Base-by-base conservation (phyloP, 2,329 filamentous ascomycete genomes). In the Colletotrichum spinosum region DNA sequence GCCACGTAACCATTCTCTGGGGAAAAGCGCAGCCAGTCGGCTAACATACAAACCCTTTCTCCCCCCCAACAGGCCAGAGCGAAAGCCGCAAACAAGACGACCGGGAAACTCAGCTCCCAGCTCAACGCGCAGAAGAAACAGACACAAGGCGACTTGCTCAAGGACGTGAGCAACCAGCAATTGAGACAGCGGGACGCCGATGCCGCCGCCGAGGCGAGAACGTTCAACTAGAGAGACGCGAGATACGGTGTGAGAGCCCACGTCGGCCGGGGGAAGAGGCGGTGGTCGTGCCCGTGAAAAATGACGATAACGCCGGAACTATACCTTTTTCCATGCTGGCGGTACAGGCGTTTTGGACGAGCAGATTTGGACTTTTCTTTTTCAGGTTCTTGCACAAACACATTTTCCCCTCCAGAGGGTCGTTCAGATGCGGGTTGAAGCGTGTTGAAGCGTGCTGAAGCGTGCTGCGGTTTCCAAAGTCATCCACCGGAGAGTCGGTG, bases 121-220 rank as follows among this genome's bases (percentile, higher is more conserved):
- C 82, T 97, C 12, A 86, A 90, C 59, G 89, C 89, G 41, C 92
- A 97, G 79, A 92, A 91, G 80, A 89, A 87, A 71, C 88, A 92
- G 80, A 93, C 91, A 8, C 85, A 88, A 57, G 83, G 80, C 37
- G 88, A 90, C 65, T 89, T 88, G 1, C 80, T 97, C 53, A 88
- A 89, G 68, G 85, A 91, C 69, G 86, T 83, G 4, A 93, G 92
- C 74, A 80, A 84, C 55, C 84, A 89, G 60, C 92, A 94, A 73
- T 79, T 88, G 60, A 82, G 86, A 51, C 83, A 83, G 12, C 84
- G 92, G 58, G 88, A 94, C 68, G 88, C 90, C 8, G 92, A 97
- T 75, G 83, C 84, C 48, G 86, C 81, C 13, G 72, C 76, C 13
- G 70, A 77, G 59, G 69, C 75, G 15, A 71, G 76, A 15, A 63